A percentile compares a stretch with the other conserved stretches of the same genome.
Evolutionary conservation across 192 early-diverging fungal species (phyloP).

Genomic region (Mortierella antarctica): DNA sequence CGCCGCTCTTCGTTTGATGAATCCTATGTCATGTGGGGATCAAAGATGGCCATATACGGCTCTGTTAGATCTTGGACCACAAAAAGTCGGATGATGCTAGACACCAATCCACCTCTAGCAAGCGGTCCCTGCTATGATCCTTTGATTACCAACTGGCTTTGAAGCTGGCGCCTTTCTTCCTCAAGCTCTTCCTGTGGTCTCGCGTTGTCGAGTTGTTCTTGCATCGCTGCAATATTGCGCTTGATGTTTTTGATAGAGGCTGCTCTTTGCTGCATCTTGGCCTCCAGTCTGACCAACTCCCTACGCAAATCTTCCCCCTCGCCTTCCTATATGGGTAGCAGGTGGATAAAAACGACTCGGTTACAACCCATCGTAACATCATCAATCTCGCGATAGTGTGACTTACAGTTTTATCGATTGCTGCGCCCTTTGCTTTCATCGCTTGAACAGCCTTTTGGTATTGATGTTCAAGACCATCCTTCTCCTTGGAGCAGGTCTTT

Average conservation of each 20-base stretch:
- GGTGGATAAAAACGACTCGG: not conserved
- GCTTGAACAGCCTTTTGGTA: conserved; percentile 31
- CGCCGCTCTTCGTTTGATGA: conserved; percentile 49
- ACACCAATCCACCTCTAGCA: not conserved
- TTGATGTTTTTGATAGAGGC: conserved; percentile 29
- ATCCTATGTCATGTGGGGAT: too few relatives aligned
- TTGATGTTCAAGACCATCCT: conserved; percentile 10
- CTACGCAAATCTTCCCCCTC: conserved; percentile 39
- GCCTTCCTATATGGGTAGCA: conserved; percentile 37
- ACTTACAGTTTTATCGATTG: conserved; percentile 31
- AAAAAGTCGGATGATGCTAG: not conserved
- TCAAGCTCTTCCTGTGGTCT: conserved; percentile 32
- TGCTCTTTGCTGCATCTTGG: conserved; percentile 46
- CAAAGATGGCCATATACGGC: too few relatives aligned
- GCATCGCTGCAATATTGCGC: conserved; percentile 44
- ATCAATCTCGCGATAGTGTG: too few relatives aligned
- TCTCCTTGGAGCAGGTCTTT: conserved; percentile 15
- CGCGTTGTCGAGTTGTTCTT: conserved; percentile 26
- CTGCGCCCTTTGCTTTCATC: conserved; percentile 10
- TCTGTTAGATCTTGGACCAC: conserved; percentile 1
- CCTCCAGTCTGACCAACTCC: conserved; percentile 42
- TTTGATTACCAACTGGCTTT: conserved; percentile 42
- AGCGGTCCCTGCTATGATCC: not conserved
- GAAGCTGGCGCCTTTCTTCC: conserved; percentile 24
- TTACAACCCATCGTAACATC: not conserved